Evolutionary conservation across 371 early-diverging fungal genomes (phyloP).

Genomic region (Choanephora cucurbitarum): DNA sequence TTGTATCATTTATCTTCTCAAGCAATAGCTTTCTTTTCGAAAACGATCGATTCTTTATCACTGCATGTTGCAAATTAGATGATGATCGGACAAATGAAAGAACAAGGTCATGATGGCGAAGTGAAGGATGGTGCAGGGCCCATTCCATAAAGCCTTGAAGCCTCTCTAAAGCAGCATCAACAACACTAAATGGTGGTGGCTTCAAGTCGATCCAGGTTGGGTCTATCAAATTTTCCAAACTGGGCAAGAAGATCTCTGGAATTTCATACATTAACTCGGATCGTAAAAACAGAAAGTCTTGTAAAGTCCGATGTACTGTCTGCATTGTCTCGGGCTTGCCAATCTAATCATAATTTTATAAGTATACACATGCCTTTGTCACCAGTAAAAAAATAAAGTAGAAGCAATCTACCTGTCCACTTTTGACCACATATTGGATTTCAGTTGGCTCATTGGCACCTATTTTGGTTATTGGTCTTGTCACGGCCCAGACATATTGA

Average conservation of each 20-base stretch:
- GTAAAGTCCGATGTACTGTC: constrained; percentile 39
- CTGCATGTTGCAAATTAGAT: constrained; percentile 22
- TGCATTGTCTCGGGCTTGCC: constrained; percentile 32
- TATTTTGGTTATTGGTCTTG: constrained; percentile 32
- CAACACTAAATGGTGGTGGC: constrained; percentile 43
- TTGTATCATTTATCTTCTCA: constrained; percentile 32
- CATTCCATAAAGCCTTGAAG: constrained; percentile 53
- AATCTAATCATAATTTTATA: constrained; percentile 15
- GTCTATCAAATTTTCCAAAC: constrained; percentile 40
- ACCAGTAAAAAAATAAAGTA: no score
- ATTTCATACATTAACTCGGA: constrained; percentile 44
- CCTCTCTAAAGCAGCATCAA: constrained; percentile 32
- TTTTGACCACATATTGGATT: constrained; percentile 41
- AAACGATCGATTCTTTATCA: constrained; percentile 33
- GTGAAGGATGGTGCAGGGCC: constrained; percentile 45
- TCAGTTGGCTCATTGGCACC: constrained; percentile 23
- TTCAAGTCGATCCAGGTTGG: constrained; percentile 40
- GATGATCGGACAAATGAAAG: constrained; percentile 49
- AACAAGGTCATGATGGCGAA: constrained; percentile 49
- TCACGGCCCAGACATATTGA: constrained; percentile 28
- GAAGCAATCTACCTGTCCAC: constrained; percentile 31
- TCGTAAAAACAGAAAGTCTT: constrained; percentile 52
- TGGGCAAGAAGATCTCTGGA: constrained; percentile 57
- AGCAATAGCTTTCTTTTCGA: constrained; percentile 34
- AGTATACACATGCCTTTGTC: background rate